Evolutionary conservation across 164 flowering plant species (phyloP).

Genomic region (Pachysandra terminalis): DNA sequence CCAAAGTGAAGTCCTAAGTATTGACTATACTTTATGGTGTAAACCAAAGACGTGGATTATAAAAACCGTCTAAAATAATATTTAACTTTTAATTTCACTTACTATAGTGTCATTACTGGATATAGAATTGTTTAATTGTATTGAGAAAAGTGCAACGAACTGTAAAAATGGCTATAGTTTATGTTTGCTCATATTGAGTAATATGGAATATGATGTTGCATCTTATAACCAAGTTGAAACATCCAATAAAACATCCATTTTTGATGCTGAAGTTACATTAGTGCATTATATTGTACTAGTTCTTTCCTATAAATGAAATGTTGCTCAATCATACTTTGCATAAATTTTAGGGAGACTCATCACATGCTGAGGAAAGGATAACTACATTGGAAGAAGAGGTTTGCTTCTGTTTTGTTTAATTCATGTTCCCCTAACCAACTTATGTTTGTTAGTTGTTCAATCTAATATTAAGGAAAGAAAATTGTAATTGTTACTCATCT

Average conservation of each 20-base stretch:
- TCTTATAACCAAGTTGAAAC: no score
- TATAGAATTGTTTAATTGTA: no score
- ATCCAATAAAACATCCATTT: background rate
- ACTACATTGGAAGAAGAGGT: slow-evolving; percentile 61
- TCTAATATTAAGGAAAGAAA: background rate
- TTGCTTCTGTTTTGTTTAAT: slow-evolving; percentile 1
- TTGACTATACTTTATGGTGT: no score
- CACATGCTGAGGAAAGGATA: slow-evolving; percentile 36
- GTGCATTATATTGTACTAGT: background rate
- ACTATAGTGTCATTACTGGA: no score
- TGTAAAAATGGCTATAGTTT: no score
- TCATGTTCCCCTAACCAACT: background rate
- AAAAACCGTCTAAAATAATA: no score
- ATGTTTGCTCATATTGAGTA: no score
- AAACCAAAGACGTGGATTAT: no score
- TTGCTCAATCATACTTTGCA: slow-evolving; percentile 3
- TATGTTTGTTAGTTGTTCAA: background rate
- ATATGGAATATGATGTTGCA: no score
- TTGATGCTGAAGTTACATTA: background rate
- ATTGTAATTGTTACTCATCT: slow-evolving; percentile 3
- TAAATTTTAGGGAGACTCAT: slow-evolving; percentile 35
- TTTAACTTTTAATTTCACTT: no score
- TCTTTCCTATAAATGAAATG: background rate
- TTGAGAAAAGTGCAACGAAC: no score
- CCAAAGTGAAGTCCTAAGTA: no score